These are phyloP conservation scores for Boletus mariae DNA, from an alignment of 1,284 basidiomycete species.

Conservation along the genomic window DNA sequence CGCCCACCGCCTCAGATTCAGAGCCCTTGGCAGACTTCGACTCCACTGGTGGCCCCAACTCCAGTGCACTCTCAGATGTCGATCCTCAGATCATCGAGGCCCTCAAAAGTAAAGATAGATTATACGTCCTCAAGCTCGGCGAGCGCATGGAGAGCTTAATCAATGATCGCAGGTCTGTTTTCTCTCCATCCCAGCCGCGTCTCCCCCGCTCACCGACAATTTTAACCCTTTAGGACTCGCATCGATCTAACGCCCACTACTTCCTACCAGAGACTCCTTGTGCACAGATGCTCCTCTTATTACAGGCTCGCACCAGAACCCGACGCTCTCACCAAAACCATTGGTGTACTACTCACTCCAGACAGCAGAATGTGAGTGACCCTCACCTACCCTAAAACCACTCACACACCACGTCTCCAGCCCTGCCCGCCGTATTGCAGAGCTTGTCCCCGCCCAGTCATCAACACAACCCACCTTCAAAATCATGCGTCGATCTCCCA, in stretches of 20 bases:
- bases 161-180: slow-evolving; percentile 60
- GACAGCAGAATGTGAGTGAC: slow-evolving; percentile 71
- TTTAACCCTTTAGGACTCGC: slow-evolving; percentile 42
- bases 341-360: slow-evolving; percentile 49
- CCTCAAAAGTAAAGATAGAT: slow-evolving; percentile 78
- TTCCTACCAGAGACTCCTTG: slow-evolving; percentile 76
- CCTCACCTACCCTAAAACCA: slow-evolving; percentile 1
- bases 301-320: slow-evolving; percentile 67
- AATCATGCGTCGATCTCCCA: slow-evolving; percentile 69
- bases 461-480: slow-evolving; percentile 70
- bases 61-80: slow-evolving; percentile 37
- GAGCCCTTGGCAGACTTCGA: slow-evolving; percentile 31
- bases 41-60: slow-evolving; percentile 18
- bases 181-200: neutral
- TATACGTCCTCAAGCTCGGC: slow-evolving; percentile 79
- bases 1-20: slow-evolving; percentile 25
- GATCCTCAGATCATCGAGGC: slow-evolving; percentile 76
- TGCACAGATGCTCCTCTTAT: slow-evolving; percentile 78
- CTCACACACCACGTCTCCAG: slow-evolving; percentile 37
- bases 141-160: slow-evolving; percentile 78
- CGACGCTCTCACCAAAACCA: slow-evolving; percentile 60
- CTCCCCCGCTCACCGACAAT: slow-evolving; percentile 14
- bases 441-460: slow-evolving; percentile 75
- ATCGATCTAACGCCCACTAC: slow-evolving; percentile 64
- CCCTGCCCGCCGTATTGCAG: slow-evolving; percentile 61